Conservation (phyloP, 2,329 filamentous ascomycete genomes). For the Didymella pinodella region DNA sequence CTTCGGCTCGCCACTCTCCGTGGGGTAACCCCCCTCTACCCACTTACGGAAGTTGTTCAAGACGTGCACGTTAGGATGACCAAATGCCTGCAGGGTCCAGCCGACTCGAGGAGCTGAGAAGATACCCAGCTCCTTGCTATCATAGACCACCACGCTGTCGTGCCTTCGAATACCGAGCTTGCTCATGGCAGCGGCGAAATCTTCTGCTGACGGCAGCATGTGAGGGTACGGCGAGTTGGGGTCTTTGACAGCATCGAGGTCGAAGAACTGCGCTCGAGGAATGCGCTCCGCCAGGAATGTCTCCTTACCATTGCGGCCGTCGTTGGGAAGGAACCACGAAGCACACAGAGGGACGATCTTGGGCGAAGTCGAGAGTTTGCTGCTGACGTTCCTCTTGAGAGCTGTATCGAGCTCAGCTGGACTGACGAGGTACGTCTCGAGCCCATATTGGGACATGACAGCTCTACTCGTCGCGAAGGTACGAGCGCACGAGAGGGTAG, state of each 20-base stretch:
- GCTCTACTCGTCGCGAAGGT: slow-evolving; percentile 30
- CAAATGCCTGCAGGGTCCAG: slow-evolving; percentile 92
- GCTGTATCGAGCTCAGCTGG: slow-evolving; percentile 83
- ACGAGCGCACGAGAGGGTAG: slow-evolving; percentile 23
- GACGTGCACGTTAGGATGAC: slow-evolving; percentile 85
- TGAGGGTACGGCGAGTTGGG: slow-evolving; percentile 89
- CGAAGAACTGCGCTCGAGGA: slow-evolving; percentile 91
- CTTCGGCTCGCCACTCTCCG: slow-evolving; percentile 76
- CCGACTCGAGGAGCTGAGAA: slow-evolving; percentile 93
- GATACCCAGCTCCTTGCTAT: slow-evolving; percentile 87
- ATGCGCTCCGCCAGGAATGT: slow-evolving; percentile 85
- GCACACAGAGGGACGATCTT: slow-evolving; percentile 90
- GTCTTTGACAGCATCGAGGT: slow-evolving; percentile 91
- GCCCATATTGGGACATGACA: slow-evolving; percentile 50
- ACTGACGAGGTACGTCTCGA: slow-evolving; percentile 86
- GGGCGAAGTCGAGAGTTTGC: slow-evolving; percentile 80
- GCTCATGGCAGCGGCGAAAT: slow-evolving; percentile 88
- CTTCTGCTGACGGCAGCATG: slow-evolving; percentile 85
- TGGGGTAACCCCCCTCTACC: slow-evolving; percentile 82
- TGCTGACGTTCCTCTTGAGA: slow-evolving; percentile 80
- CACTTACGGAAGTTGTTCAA: slow-evolving; percentile 97
- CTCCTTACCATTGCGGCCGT: slow-evolving; percentile 79
- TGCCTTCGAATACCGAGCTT: slow-evolving; percentile 85
- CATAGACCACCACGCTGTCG: slow-evolving; percentile 93
- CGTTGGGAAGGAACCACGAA: slow-evolving; percentile 96